Percentiles rank a stretch among this genome's conserved stretches.
phyloP scores from a whole-genome alignment of 805 yeast species.

The Candida easanensis region DNA sequence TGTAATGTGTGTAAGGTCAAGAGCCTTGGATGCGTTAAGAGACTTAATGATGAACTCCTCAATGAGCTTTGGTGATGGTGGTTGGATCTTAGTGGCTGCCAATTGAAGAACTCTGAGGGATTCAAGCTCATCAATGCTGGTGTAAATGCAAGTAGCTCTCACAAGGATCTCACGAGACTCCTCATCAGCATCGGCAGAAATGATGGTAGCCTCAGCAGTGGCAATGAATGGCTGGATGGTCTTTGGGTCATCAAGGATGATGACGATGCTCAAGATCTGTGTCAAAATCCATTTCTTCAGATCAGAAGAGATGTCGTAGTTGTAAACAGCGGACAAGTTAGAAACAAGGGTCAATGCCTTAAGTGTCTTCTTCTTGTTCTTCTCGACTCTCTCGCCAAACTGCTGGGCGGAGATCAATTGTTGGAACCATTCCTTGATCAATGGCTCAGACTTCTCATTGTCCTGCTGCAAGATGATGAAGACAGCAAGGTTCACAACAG shows the following conservation, averaged over 20 bases:
- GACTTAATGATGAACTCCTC: slow-evolving; percentile 11
- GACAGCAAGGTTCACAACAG: slow-evolving; percentile 24
- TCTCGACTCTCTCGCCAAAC: slow-evolving; percentile 18
- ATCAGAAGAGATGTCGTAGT: slow-evolving; percentile 9
- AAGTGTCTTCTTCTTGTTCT: slow-evolving; percentile 22
- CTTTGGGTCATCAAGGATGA: slow-evolving; percentile 11
- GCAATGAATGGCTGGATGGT: slow-evolving; percentile 15
- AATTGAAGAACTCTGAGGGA: slow-evolving; percentile 11
- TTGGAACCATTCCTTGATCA: slow-evolving; percentile 13
- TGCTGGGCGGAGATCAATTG: slow-evolving; percentile 24
- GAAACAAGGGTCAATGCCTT: slow-evolving; percentile 15
- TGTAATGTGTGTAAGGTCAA: slow-evolving; percentile 12
- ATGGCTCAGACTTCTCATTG: slow-evolving; percentile 11
- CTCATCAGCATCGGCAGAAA: slow-evolving; percentile 3
- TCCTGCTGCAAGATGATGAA: slow-evolving; percentile 19
- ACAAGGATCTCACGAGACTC: slow-evolving; percentile 8
- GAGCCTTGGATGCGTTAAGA: slow-evolving; percentile 9
- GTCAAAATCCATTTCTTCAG: slow-evolving; percentile 10
- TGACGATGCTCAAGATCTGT: slow-evolving; percentile 11
- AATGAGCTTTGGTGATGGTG: slow-evolving; percentile 6
- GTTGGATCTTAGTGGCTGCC: slow-evolving; percentile 12
- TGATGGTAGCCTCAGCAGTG: slow-evolving; percentile 5
- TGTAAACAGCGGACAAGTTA: slow-evolving; percentile 12
- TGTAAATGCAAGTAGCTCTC: slow-evolving; percentile 9
- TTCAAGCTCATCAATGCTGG: slow-evolving; percentile 8